Evolutionary conservation across 306 rosid genomes (phyloP).

Genomic region (Pyrus betulifolia): DNA sequence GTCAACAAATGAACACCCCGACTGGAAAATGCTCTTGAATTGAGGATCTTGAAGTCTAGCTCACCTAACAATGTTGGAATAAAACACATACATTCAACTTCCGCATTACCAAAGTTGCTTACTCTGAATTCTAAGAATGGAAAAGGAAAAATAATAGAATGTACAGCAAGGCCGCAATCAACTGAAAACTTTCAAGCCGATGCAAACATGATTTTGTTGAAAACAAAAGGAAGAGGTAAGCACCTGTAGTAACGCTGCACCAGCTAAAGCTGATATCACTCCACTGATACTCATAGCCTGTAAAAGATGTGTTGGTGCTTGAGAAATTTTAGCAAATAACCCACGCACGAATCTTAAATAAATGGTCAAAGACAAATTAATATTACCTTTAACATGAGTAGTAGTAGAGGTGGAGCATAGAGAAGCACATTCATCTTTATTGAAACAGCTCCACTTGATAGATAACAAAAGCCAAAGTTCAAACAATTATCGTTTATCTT

Average conservation of each 20-base stretch:
- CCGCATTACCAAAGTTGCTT: constrained; percentile 16
- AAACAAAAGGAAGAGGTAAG: constrained; percentile 8
- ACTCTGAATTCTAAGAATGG: constrained; percentile 9
- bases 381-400: constrained; percentile 80
- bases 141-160: constrained; percentile 12
- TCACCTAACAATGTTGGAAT: constrained; percentile 44
- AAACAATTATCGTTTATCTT: constrained; percentile 3
- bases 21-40: constrained; percentile 25
- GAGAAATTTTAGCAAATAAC: constrained; percentile 13
- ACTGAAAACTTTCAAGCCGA: constrained; percentile 1
- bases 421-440: constrained; percentile 96
- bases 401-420: constrained; percentile 78
- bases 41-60: constrained; percentile 38
- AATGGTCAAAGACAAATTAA: not conserved
- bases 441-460: constrained; percentile 74
- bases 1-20: constrained; percentile 30
- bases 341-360: not conserved
- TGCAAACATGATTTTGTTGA: not conserved
- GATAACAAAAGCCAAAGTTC: constrained; percentile 23
- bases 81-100: constrained; percentile 26
- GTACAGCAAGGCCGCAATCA: not conserved
- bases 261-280: constrained; percentile 65
- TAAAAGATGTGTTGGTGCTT: constrained; percentile 6
- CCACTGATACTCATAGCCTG: constrained; percentile 75
- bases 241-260: constrained; percentile 94